Percentiles rank a stretch among this genome's conserved stretches.
Conservation (phyloP, 257 asterid genomes). For the Salvia splendens region DNA sequence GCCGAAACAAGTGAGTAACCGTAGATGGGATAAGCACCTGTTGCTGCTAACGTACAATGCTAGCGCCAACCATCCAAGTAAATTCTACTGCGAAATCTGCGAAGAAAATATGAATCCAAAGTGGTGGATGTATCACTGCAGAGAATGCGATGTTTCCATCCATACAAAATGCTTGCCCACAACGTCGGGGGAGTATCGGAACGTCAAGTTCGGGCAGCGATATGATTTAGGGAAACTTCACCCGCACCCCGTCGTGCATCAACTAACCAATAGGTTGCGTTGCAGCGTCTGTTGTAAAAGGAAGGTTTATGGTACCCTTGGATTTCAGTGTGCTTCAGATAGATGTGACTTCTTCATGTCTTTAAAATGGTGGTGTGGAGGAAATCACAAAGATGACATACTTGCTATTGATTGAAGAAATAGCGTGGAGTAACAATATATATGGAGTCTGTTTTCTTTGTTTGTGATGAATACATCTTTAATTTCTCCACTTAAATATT, state of each 20-base stretch:
- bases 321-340: neutral
- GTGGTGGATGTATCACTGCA: conserved; percentile 10
- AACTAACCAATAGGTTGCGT: neutral
- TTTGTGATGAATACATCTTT: too few relatives aligned
- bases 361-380: neutral
- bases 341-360: conserved; percentile 5
- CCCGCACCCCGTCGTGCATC: neutral
- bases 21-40: neutral
- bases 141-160: neutral
- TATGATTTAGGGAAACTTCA: neutral
- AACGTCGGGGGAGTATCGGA: neutral
- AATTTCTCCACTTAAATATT: too few relatives aligned
- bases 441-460: too few relatives aligned
- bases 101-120: conserved; percentile 5
- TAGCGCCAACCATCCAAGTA: neutral
- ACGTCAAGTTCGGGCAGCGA: neutral
- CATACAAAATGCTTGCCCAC: neutral
- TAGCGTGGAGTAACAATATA: too few relatives aligned
- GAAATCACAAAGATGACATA: too few relatives aligned
- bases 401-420: too few relatives aligned
- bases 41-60: neutral
- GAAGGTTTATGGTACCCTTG: neutral
- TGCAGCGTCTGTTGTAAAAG: neutral
- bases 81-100: conserved; percentile 17
- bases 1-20: neutral